These are phyloP conservation scores for Theobroma grandiflorum DNA, from an alignment of 441 rosid genomes.

Conservation along the genomic window DNA sequence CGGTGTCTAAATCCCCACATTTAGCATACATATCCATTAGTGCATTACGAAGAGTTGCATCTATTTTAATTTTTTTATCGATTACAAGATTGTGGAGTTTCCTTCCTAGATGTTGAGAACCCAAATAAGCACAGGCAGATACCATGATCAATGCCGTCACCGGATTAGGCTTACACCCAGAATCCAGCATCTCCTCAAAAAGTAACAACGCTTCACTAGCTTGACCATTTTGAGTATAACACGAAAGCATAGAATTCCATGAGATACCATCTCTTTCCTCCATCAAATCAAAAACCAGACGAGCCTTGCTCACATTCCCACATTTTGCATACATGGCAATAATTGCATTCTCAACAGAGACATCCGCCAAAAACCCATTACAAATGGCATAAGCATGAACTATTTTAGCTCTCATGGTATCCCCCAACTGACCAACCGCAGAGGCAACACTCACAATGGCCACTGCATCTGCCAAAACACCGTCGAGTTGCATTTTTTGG, in stretches of 20 bases:
- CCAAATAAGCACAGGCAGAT: slow-evolving; percentile 57
- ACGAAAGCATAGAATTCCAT: slow-evolving; percentile 69
- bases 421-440: slow-evolving; percentile 59
- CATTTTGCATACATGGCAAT: slow-evolving; percentile 60
- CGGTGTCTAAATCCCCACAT: slow-evolving; percentile 65
- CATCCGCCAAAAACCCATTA: slow-evolving; percentile 40
- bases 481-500: slow-evolving; percentile 46
- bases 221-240: slow-evolving; percentile 60
- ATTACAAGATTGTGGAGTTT: slow-evolving; percentile 46
- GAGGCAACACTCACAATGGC: slow-evolving; percentile 54
- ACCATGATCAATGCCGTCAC: slow-evolving; percentile 63
- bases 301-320: slow-evolving; percentile 47
- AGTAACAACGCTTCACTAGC: slow-evolving; percentile 59
- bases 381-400: slow-evolving; percentile 51
- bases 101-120: slow-evolving; percentile 50
- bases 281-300: slow-evolving; percentile 52
- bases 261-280: slow-evolving; percentile 52
- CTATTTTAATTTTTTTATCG: slow-evolving; percentile 38
- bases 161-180: slow-evolving; percentile 46
- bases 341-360: slow-evolving; percentile 50
- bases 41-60: slow-evolving; percentile 51
- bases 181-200: slow-evolving; percentile 54
- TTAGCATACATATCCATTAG: slow-evolving; percentile 66
- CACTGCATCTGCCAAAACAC: slow-evolving; percentile 49
- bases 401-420: slow-evolving; percentile 38